phyloP scores from a whole-genome alignment of 2,329 filamentous ascomycete genomes.

The Cercospora sesami region DNA sequence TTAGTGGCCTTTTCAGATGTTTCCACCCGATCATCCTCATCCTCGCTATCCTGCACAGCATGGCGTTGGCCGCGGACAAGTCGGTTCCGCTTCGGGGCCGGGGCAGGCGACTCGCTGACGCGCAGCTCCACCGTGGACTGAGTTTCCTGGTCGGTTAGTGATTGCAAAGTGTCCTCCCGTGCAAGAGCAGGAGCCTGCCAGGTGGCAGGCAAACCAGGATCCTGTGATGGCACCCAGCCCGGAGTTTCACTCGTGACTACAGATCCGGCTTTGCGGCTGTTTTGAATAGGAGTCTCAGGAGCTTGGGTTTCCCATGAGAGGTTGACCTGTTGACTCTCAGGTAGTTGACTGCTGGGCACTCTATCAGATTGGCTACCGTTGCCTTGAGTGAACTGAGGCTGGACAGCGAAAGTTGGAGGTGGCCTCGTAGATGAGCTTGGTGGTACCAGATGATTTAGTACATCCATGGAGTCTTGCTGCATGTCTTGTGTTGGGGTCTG shows the following conservation, averaged over 20 bases:
- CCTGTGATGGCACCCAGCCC: conserved; percentile 40
- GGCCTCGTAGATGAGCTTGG: conserved; percentile 35
- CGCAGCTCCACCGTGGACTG: conserved; percentile 38
- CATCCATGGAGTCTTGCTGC: conserved; percentile 47
- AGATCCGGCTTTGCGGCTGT: conserved; percentile 26
- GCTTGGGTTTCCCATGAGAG: conserved; percentile 40
- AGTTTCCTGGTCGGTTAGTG: conserved; percentile 32
- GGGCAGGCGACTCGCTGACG: conserved; percentile 36
- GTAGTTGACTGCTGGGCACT: conserved; percentile 30
- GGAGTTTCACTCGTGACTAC: conserved; percentile 33
- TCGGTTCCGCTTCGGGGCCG: conserved; percentile 55
- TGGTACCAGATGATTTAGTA: conserved; percentile 38
- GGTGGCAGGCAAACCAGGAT: conserved; percentile 34
- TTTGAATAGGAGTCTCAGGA: conserved; percentile 35
- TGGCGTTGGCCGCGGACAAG: conserved; percentile 46
- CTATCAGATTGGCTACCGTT: conserved; percentile 24
- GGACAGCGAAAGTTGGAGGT: conserved; percentile 19
- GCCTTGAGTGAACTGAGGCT: conserved; percentile 15
- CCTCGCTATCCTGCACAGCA: conserved; percentile 47
- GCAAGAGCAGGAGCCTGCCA: conserved; percentile 27
- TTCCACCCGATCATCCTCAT: conserved; percentile 40
- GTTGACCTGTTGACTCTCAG: conserved; percentile 40
- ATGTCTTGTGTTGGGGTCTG: conserved; percentile 38
- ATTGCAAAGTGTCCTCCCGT: conserved; percentile 25
- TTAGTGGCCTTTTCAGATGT: conserved; percentile 45